Evolutionary conservation across 306 rosid species (phyloP).

Genomic region (Cucumis sativus): DNA sequence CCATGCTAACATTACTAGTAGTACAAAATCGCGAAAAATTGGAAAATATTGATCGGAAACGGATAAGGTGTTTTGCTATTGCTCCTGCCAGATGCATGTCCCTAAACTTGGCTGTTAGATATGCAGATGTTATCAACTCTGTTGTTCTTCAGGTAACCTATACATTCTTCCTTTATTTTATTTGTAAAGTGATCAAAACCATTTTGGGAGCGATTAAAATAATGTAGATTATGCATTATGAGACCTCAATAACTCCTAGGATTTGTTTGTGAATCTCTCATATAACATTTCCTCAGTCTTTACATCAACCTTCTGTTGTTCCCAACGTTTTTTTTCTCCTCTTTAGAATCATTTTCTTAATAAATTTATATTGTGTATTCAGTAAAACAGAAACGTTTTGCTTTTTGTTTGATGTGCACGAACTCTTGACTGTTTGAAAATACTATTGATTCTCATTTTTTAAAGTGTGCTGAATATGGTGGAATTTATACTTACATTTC

Average conservation of each 20-base stretch:
- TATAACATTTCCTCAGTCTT: neutral
- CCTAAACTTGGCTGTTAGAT: conserved; percentile 77
- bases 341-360: neutral
- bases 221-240: neutral
- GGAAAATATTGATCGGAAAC: conserved; percentile 63
- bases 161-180: neutral
- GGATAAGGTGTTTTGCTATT: conserved; percentile 74
- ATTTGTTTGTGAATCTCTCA: neutral
- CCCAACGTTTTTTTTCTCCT: neutral
- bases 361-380: neutral
- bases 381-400: neutral
- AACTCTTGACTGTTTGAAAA: neutral
- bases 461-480: neutral
- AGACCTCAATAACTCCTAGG: neutral
- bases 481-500: neutral
- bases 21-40: conserved; percentile 50
- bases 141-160: conserved; percentile 82
- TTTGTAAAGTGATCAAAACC: neutral
- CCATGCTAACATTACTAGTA: conserved; percentile 59
- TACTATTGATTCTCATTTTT: neutral
- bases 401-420: neutral
- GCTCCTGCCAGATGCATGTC: conserved; percentile 97
- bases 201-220: neutral
- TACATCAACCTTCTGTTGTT: neutral
- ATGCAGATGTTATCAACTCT: conserved; percentile 83